Conservation (phyloP, 805 yeast genomes). For the Saturnispora sekii region DNA sequence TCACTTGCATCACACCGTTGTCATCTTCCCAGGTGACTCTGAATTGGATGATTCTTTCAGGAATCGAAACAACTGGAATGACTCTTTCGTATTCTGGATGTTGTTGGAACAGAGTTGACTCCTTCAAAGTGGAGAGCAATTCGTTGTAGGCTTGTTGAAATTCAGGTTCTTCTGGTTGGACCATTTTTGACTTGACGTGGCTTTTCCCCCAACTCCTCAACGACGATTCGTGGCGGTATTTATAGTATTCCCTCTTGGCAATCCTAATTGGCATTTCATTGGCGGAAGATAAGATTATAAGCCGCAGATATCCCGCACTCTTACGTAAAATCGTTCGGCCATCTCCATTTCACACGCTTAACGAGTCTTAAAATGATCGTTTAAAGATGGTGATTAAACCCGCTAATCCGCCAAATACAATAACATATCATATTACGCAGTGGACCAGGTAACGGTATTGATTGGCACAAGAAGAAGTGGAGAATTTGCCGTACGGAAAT, state of each 20-base stretch:
- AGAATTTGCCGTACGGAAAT: background rate
- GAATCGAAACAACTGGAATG: constrained; percentile 82
- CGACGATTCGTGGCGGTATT: background rate
- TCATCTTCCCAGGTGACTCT: constrained; percentile 98
- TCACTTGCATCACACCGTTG: constrained; percentile 81
- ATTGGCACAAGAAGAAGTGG: no score
- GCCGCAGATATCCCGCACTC: no score
- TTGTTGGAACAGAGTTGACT: constrained; percentile 80
- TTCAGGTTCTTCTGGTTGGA: constrained; percentile 91
- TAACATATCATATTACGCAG: no score
- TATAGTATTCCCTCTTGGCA: no score
- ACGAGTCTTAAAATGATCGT: no score
- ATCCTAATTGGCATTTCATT: background rate
- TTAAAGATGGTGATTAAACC: no score
- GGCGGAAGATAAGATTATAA: background rate
- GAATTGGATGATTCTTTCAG: constrained; percentile 94
- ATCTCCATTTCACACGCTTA: no score
- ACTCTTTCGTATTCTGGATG: constrained; percentile 87
- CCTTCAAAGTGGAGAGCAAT: constrained; percentile 77
- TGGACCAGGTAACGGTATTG: no score
- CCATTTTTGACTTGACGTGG: constrained; percentile 36
- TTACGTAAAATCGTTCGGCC: no score
- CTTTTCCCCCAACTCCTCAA: background rate
- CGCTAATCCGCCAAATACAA: no score
- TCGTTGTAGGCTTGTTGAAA: constrained; percentile 98